Evolutionary conservation across 345 rosid species (phyloP).

Genomic region (Schrenkiella parvula): DNA sequence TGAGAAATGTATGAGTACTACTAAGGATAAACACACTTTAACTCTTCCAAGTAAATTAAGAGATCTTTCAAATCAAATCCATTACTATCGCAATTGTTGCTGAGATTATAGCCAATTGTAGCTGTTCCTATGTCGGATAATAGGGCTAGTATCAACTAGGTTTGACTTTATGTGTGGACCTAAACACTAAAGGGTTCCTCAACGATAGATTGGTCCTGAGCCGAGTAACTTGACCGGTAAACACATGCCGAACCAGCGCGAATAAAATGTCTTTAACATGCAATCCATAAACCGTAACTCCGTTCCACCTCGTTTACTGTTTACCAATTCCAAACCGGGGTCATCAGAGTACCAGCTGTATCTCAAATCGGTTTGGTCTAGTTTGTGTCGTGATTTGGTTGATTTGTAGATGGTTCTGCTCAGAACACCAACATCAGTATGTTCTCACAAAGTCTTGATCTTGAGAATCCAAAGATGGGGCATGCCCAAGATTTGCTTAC

Average conservation of each 20-base stretch:
- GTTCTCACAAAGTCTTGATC: conserved; percentile 13
- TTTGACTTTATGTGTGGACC: no score
- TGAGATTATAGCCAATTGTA: background rate
- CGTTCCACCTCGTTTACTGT: no score
- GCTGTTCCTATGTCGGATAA: background rate
- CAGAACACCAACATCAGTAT: conserved; percentile 11
- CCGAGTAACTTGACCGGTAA: background rate
- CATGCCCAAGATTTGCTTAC: conserved; percentile 33
- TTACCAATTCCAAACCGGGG: background rate
- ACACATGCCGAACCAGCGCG: background rate
- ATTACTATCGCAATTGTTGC: background rate
- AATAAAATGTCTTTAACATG: background rate
- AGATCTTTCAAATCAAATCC: conserved; percentile 12
- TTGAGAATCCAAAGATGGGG: conserved; percentile 31
- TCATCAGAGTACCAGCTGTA: background rate
- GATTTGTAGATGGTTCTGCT: background rate
- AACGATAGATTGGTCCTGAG: no score
- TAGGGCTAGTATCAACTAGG: background rate
- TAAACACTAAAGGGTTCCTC: no score
- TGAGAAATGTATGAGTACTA: conserved; percentile 14
- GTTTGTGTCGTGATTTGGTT: background rate
- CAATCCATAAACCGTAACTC: background rate
- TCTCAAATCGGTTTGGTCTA: background rate
- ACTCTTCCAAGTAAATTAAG: conserved; percentile 6
- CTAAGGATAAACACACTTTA: background rate